Percentiles rank a stretch among this genome's conserved stretches.
These are phyloP conservation scores for Leucogyrophana mollusca DNA, from an alignment of 768 basidiomycete species.

Conservation along the genomic window DNA sequence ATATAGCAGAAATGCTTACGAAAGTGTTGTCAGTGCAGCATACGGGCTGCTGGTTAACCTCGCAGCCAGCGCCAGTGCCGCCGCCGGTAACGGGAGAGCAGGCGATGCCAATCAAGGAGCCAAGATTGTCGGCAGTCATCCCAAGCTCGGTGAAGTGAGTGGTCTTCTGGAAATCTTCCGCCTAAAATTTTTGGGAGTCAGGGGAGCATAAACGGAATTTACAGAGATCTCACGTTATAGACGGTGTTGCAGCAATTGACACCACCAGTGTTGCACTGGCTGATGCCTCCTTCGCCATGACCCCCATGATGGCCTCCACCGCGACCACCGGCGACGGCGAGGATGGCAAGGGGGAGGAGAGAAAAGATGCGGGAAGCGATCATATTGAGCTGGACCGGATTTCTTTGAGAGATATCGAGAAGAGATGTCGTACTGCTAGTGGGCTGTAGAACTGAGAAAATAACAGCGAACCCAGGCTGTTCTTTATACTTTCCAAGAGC, in stretches of 20 bases:
- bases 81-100: background rate
- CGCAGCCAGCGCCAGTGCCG: background rate
- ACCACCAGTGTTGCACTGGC: constrained; percentile 4
- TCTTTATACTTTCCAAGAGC: too few species aligned
- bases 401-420: too few species aligned
- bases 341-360: constrained; percentile 2
- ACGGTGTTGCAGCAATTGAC: background rate
- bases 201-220: too few species aligned
- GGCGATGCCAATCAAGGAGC: background rate
- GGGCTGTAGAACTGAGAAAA: too few species aligned
- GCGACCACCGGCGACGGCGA: constrained; percentile 1
- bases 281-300: too few species aligned
- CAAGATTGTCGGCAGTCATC: background rate
- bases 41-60: too few species aligned
- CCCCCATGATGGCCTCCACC: too few species aligned
- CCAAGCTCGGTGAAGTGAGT: background rate
- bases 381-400: too few species aligned
- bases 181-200: background rate
- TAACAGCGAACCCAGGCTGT: too few species aligned
- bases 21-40: too few species aligned
- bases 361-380: constrained; percentile 6
- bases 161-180: too few species aligned
- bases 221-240: background rate
- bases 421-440: too few species aligned
- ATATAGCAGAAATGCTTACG: background rate